Conservation (phyloP, 2,329 filamentous ascomycete genomes). For the Zymoseptoria crescenta region DNA sequence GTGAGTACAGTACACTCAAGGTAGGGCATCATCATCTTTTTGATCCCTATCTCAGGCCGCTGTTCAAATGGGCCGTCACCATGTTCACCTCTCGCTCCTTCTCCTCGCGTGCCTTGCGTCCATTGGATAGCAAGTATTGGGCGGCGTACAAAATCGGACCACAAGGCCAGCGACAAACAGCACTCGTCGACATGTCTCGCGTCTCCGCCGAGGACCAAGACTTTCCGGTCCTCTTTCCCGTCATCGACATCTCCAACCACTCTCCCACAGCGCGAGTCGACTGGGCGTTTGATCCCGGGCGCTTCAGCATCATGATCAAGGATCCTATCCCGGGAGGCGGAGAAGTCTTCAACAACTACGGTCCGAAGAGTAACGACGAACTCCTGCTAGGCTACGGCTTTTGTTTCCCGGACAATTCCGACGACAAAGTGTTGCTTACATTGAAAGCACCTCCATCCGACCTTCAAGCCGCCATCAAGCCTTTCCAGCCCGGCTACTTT, state of each 20-base stretch:
- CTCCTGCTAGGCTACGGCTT: conserved; percentile 48
- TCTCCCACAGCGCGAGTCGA: conserved; percentile 39
- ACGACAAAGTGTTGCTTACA: conserved; percentile 39
- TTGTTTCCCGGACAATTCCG: conserved; percentile 39
- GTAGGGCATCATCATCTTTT: conserved; percentile 21
- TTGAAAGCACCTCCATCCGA: conserved; percentile 33
- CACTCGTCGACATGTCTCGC: conserved; percentile 28
- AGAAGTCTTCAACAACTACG: conserved; percentile 48
- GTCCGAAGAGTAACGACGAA: conserved; percentile 46
- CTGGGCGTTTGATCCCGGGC: conserved; percentile 37
- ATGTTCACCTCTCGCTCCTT: conserved; percentile 47
- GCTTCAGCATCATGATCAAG: conserved; percentile 34
- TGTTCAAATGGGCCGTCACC: conserved; percentile 45
- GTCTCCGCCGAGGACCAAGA: conserved; percentile 29
- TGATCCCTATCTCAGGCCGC: conserved; percentile 32
- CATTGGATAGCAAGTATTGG: conserved; percentile 31
- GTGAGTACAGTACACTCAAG: conserved; percentile 27
- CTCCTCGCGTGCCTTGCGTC: conserved; percentile 33
- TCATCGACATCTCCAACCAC: conserved; percentile 45
- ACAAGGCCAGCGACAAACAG: conserved; percentile 25
- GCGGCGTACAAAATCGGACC: conserved; percentile 27
- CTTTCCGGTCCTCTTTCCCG: conserved; percentile 42
- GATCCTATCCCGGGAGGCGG: conserved; percentile 30
- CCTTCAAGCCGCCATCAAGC: conserved; percentile 27
- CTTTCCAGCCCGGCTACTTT: conserved; percentile 30